Evolutionary conservation across 2,329 filamentous ascomycete species (phyloP), one percentile per base, ranked within the genome.

Genomic region (Fusarium heterosporum): DNA sequence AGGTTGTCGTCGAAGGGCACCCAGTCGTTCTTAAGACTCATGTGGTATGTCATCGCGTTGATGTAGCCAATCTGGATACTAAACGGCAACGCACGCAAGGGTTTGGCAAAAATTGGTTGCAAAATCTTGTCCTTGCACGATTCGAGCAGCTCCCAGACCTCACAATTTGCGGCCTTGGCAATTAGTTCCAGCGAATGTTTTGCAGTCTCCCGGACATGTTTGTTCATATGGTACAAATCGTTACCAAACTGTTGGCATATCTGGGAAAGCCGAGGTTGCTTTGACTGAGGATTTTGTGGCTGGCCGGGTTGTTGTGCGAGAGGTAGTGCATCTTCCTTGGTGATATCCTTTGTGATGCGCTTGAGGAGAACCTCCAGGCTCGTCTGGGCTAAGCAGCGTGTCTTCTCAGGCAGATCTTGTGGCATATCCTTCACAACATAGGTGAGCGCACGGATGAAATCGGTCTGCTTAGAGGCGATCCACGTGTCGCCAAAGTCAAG

Each of bases 371-470:
- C 85, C 71, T 95, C 90, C 22, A 99, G 83, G 0, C 95, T 96
- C 19, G 89, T 86, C 77, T 96, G 92, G 0, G 96, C 94, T 61
- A 93, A 89, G 32, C 90, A 84, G 34, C 96, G 87, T 3, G 96
- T 97, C 74, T 91, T 94, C 56, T 96, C 93, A 2, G 96, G 95
- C 2, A 99, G 85, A 76, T 99, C 96, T 55, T 92, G 87, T 0
- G 96, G 96, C 86, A 97, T 97, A 75, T 99, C 96, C 80, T 99
- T 99, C 81, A 99, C 93, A 67, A 99, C 94, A 78, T 97, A 97
- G 80, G 97, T 90, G 55, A 99, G 83, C n/a, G 94, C 93, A 50
- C 93, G 89, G 59, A 96, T 90, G 71, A 97, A 94, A 59, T 98
- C 93, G 52, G 91, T 87, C 75, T 97, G 93, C 71, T 93, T 91